Evolutionary conservation across 1,139 yeast genomes (phyloP).

Genomic region (Pneumocystis sp.): DNA sequence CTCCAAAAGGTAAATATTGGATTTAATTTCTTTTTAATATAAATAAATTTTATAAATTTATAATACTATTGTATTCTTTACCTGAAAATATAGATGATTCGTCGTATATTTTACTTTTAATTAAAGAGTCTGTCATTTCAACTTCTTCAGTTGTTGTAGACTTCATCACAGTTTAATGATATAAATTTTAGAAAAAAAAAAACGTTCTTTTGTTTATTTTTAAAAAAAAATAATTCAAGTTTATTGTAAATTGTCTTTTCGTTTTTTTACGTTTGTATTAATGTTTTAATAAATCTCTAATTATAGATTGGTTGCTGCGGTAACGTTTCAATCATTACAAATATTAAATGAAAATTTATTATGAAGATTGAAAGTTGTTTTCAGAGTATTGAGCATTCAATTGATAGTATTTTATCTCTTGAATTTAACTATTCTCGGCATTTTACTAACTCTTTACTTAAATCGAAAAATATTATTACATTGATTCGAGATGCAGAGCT

Average conservation of each 20-base stretch:
- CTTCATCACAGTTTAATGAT: conserved; percentile 5
- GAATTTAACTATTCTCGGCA: conserved; percentile 34
- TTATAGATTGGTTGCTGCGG: background rate
- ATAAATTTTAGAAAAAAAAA: background rate
- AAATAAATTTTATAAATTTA: background rate
- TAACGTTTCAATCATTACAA: background rate
- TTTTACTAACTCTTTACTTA: conserved; percentile 48
- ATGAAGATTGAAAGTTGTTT: background rate
- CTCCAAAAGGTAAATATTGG: conserved; percentile 39
- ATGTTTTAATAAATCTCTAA: background rate
- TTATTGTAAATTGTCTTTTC: background rate
- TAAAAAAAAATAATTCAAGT: background rate
- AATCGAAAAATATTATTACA: conserved; percentile 42
- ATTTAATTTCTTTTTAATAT: conserved; percentile 31
- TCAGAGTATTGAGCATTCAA: conserved; percentile 11
- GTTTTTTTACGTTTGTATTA: background rate
- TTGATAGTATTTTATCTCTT: conserved; percentile 12
- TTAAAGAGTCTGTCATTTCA: background rate
- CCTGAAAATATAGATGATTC: background rate
- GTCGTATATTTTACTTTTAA: background rate
- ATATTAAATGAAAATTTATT: background rate
- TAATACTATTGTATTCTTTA: background rate
- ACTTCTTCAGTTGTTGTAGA: background rate
- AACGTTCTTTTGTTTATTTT: background rate
- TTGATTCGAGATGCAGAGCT: conserved; percentile 45